Percentiles rank a stretch among this genome's conserved stretches.
phyloP scores from a whole-genome alignment of 345 rosid species.

The Noccaea bulbosa region DNA sequence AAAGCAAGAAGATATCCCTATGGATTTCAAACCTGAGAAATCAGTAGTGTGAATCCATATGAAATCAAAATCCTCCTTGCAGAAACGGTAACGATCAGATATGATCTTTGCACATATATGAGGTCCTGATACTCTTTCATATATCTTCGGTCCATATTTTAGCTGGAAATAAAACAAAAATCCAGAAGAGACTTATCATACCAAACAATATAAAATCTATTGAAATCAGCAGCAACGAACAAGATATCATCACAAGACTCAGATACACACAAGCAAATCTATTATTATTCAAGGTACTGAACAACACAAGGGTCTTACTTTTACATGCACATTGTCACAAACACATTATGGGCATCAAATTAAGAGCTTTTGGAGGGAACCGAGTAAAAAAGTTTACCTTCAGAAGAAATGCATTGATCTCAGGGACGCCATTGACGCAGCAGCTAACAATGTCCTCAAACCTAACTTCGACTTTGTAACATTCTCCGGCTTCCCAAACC shows the following conservation, averaged over 20 bases:
- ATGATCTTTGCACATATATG: too few species aligned
- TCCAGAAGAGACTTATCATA: too few species aligned
- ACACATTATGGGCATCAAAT: not conserved
- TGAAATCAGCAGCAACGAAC: too few species aligned
- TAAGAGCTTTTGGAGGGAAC: not conserved
- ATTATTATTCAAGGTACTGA: not conserved
- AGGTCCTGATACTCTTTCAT: too few species aligned
- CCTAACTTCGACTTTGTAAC: slow-evolving; percentile 65
- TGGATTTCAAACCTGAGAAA: slow-evolving; percentile 64
- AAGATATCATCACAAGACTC: too few species aligned
- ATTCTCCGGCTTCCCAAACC: slow-evolving; percentile 52
- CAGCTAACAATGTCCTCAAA: slow-evolving; percentile 73
- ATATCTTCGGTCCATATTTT: too few species aligned
- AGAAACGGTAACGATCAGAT: too few species aligned
- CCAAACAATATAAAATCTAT: too few species aligned
- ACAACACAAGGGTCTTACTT: slow-evolving; percentile 1
- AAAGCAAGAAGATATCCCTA: slow-evolving; percentile 69
- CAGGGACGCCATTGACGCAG: slow-evolving; percentile 44
- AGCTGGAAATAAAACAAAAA: too few species aligned
- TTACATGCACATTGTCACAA: slow-evolving; percentile 18
- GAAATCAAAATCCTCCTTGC: slow-evolving; percentile 72
- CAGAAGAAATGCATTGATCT: slow-evolving; percentile 59
- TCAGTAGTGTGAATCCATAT: slow-evolving; percentile 86
- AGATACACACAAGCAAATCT: too few species aligned
- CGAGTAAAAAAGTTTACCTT: slow-evolving; percentile 50